Evolutionary conservation across 176 grass and related monocot genomes (phyloP), one percentile per base, ranked within the genome.

Genomic region (Triticum timopheevii): DNA sequence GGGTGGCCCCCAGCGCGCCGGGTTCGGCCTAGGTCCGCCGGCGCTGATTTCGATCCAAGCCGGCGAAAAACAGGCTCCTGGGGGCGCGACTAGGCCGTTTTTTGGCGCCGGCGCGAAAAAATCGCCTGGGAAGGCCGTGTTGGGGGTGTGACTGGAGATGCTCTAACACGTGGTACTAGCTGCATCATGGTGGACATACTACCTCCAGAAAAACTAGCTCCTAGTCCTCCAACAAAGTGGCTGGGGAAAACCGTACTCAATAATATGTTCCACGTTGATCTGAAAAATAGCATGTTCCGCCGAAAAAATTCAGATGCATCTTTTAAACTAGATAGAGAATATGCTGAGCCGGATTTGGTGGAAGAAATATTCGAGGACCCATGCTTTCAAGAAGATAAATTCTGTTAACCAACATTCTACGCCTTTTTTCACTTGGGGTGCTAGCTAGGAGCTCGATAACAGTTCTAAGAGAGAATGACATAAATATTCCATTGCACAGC

Each of bases 281-380:
- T 58, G 19, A 58, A 58, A 22, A 96, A 96, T 61, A 93, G 89
- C 72, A 90, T 96, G 84, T 94, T 99, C 84, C 84, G 87, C 19
- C 84, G 85, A 70, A 98, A 94, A 86, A 64, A 87, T 61, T 73
- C 61, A 56, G 79, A 80, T 61, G 82, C 77, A 44, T 83, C 82
- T 30, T 87, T 82, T 79, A 76, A 87, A 72, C 61, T 81, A 84
- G 84, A 88, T 31, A 87, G 80, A 76, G 90, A 94, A 44, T 89
- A 79, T 68, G 74, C 87, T 36, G 94, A 96, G 79, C 89, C 92
- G 0, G 97, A 96, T 87, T 87, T 94, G 65, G 97, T 99, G 77
- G 94, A 99, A 84, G 97, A 99, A 93, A 88, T 99, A 83, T 99
- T 96, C 83, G 97, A 96, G 88, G 94, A 99, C 40, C 97, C 13